phyloP scores from a whole-genome alignment of 2,329 filamentous ascomycete species.

The Aureobasidium mangrovei region DNA sequence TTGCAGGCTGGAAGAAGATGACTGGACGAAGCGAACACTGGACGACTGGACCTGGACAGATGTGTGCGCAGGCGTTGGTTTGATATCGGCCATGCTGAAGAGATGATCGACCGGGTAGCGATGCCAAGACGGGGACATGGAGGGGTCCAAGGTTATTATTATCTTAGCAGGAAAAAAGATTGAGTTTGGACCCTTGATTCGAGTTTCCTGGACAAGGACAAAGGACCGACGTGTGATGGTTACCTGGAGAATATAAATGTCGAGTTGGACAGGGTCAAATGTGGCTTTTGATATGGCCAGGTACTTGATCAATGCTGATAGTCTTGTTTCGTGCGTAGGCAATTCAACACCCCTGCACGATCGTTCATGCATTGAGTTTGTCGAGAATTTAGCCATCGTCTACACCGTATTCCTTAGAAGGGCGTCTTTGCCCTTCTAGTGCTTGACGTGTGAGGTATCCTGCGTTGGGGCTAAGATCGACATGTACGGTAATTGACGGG shows the following conservation, averaged over 20 bases:
- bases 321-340: background rate
- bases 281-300: background rate
- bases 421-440: background rate
- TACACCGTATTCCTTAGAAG: background rate
- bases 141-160: background rate
- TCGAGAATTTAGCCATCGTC: background rate
- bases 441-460: background rate
- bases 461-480: slow-evolving; percentile 1
- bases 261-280: background rate
- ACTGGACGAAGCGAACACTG: slow-evolving; percentile 7
- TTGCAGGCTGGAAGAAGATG: background rate
- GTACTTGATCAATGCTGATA: background rate
- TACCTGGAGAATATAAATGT: background rate
- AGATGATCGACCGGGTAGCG: background rate
- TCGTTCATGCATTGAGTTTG: slow-evolving; percentile 1
- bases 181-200: background rate
- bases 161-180: background rate
- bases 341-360: background rate
- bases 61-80: background rate
- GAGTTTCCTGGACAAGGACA: background rate
- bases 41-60: background rate
- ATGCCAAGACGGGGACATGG: slow-evolving; percentile 4
- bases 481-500: background rate
- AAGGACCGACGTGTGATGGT: background rate
- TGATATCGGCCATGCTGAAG: background rate